A percentile compares a stretch with the other conserved stretches of the same genome.
Conservation (phyloP, 2,329 filamentous ascomycete genomes). For the Venturiaceae sp. region DNA sequence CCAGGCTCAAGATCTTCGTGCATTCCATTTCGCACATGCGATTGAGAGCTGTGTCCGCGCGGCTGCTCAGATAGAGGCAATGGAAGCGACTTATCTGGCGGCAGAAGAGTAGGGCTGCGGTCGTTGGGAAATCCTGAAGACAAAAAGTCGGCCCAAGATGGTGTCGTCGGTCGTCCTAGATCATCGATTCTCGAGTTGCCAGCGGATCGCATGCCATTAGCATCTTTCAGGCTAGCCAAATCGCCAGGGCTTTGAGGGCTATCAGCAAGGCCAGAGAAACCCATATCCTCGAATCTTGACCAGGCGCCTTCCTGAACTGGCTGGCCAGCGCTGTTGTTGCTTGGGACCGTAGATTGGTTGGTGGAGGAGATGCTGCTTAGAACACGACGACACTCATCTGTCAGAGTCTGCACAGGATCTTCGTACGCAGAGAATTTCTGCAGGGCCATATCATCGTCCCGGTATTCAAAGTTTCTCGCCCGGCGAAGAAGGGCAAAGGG, state of each 20-base stretch:
- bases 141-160: conserved; percentile 96
- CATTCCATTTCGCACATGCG: conserved; percentile 54
- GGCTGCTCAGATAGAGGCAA: conserved; percentile 55
- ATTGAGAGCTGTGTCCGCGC: conserved; percentile 78
- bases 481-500: conserved; percentile 85
- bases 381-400: conserved; percentile 88
- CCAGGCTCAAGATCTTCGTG: conserved; percentile 73
- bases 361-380: conserved; percentile 78
- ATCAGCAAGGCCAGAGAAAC: conserved; percentile 69
- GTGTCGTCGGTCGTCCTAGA: conserved; percentile 77
- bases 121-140: conserved; percentile 84
- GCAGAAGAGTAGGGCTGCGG: conserved; percentile 61
- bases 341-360: conserved; percentile 74
- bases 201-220: conserved; percentile 55
- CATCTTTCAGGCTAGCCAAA: conserved; percentile 57
- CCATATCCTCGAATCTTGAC: conserved; percentile 94
- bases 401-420: conserved; percentile 78
- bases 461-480: conserved; percentile 91
- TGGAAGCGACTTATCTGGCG: conserved; percentile 83
- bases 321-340: conserved; percentile 41
- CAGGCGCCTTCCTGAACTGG: conserved; percentile 79
- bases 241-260: conserved; percentile 40
- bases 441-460: conserved; percentile 76
- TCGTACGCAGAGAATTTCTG: conserved; percentile 81
- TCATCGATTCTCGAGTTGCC: conserved; percentile 59